Percentiles rank a stretch among this genome's conserved stretches.
These are phyloP conservation scores for Rhodotorula sp. DNA, from an alignment of 1,284 basidiomycete species.

Conservation along the genomic window DNA sequence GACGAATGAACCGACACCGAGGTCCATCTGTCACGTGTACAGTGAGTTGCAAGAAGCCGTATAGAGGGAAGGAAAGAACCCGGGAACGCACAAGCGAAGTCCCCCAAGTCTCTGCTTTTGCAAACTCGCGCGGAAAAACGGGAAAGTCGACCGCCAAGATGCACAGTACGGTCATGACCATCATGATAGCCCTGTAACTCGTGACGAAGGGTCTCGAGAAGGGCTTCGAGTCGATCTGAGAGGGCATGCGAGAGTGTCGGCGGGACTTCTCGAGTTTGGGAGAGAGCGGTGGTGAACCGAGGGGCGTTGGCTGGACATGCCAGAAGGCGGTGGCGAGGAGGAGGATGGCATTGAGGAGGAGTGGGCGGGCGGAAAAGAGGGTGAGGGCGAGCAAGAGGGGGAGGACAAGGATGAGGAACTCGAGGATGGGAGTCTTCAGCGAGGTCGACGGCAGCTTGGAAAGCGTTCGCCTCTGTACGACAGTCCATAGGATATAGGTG, in stretches of 20 bases:
- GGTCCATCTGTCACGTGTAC: slow-evolving; percentile 74
- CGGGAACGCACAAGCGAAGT: slow-evolving; percentile 71
- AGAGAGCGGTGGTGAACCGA: slow-evolving; percentile 25
- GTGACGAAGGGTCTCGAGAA: slow-evolving; percentile 63
- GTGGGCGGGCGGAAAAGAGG: slow-evolving; percentile 62
- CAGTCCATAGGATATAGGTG: slow-evolving; percentile 69
- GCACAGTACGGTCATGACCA: slow-evolving; percentile 83
- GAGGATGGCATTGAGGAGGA: slow-evolving; percentile 57
- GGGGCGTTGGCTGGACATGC: slow-evolving; percentile 4
- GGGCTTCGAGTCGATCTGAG: not conserved
- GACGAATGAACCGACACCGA: slow-evolving; percentile 94
- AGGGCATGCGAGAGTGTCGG: not conserved
- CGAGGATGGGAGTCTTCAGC: slow-evolving; percentile 47
- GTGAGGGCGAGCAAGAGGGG: slow-evolving; percentile 81
- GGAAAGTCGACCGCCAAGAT: slow-evolving; percentile 97
- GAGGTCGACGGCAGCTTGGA: slow-evolving; percentile 36
- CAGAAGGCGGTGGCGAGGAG: slow-evolving; percentile 43
- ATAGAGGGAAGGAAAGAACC: not conserved
- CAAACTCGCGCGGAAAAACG: slow-evolving; percentile 80
- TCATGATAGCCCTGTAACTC: slow-evolving; percentile 90
- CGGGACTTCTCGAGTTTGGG: slow-evolving; percentile 9
- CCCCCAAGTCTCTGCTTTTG: slow-evolving; percentile 93
- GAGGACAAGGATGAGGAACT: slow-evolving; percentile 67
- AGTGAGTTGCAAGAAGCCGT: not conserved
- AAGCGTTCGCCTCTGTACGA: slow-evolving; percentile 54